A percentile compares a stretch with the other conserved stretches of the same genome.
phyloP scores from a whole-genome alignment of 2,329 filamentous ascomycete species.

The Emergomyces orientalis region DNA sequence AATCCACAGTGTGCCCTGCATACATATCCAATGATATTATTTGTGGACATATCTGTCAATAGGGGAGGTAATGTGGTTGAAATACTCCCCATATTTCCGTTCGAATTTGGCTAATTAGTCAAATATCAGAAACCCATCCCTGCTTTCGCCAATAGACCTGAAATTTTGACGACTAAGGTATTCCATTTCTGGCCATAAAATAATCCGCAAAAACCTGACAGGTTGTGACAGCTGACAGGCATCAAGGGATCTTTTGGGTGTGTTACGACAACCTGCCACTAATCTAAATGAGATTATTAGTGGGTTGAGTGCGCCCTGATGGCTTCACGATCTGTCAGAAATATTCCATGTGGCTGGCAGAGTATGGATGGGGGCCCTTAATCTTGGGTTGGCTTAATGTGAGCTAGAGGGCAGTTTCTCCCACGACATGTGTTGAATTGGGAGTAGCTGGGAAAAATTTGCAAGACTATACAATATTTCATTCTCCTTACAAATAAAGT shows the following conservation, averaged over 20 bases:
- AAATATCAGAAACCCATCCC: no score
- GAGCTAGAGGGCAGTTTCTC: not conserved
- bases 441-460: not conserved
- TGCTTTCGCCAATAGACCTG: not conserved
- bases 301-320: not conserved
- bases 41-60: no score
- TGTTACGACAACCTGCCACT: not conserved
- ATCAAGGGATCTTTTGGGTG: not conserved
- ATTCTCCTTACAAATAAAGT: no score
- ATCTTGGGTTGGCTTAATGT: not conserved
- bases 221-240: not conserved
- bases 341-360: not conserved
- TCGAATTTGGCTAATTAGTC: no score
- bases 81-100: no score
- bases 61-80: not conserved
- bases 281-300: not conserved
- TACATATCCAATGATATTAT: not conserved
- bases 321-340: not conserved
- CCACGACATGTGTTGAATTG: not conserved
- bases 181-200: no score
- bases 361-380: not conserved
- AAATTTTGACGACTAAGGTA: no score
- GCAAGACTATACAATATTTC: not conserved
- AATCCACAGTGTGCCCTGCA: not conserved
- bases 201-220: not conserved